phyloP scores from a whole-genome alignment of 176 grass and related monocot genomes.

The Eragrostis curvula region DNA sequence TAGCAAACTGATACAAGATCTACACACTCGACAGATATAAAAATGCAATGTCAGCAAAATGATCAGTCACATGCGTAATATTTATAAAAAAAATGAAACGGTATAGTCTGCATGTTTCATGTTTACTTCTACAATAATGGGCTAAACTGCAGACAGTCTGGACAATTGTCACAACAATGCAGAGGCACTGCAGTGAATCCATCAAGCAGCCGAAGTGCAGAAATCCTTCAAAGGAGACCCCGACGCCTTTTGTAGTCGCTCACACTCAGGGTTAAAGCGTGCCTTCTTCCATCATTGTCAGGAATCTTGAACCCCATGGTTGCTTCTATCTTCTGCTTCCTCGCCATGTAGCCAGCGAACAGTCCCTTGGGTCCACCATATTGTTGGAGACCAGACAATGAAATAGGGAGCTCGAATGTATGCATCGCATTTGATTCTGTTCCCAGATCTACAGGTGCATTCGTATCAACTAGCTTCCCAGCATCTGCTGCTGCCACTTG shows the following conservation, averaged over 20 bases:
- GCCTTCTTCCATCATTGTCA: conserved; percentile 74
- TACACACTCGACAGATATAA: conserved; percentile 28
- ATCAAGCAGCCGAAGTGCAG: not conserved
- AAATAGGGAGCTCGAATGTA: conserved; percentile 85
- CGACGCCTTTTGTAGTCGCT: conserved; percentile 77
- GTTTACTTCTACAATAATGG: not conserved
- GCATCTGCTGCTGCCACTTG: conserved; percentile 83
- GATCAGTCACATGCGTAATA: conserved; percentile 34
- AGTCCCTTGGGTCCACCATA: conserved; percentile 76
- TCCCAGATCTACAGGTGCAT: conserved; percentile 79
- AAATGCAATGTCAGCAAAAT: conserved; percentile 23
- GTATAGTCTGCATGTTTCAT: conserved; percentile 25
- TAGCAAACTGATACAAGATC: not conserved
- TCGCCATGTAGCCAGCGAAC: conserved; percentile 68
- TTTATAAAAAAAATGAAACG: conserved; percentile 39
- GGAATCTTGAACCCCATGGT: conserved; percentile 72
- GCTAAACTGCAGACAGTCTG: conserved; percentile 12
- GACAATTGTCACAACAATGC: conserved; percentile 7
- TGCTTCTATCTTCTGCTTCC: conserved; percentile 83
- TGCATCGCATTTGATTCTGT: conserved; percentile 75
- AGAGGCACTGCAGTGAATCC: conserved; percentile 12
- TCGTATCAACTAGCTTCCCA: conserved; percentile 88
- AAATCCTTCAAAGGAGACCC: conserved; percentile 65
- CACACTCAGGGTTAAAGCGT: conserved; percentile 72
- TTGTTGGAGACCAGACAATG: conserved; percentile 66